Conservation (phyloP, 2,329 filamentous ascomycete species). For the Colletotrichum sp. region DNA sequence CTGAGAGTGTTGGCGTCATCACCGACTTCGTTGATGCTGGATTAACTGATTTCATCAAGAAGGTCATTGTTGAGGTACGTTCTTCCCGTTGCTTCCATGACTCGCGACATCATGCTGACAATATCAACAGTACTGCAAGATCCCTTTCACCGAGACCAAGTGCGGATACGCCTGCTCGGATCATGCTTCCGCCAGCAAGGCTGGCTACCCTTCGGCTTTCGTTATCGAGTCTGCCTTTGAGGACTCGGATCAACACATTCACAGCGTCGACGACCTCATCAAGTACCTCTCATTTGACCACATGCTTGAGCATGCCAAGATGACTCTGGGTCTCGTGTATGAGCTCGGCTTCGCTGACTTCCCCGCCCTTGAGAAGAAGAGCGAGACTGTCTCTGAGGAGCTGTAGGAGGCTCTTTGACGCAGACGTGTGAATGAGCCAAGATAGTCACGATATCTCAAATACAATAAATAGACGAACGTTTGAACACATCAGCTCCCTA, state of each 20-base stretch:
- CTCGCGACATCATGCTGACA: conserved; percentile 24
- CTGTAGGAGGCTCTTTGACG: background rate
- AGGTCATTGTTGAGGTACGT: conserved; percentile 72
- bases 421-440: background rate
- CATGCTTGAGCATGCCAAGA: conserved; percentile 87
- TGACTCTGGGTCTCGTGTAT: conserved; percentile 84
- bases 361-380: conserved; percentile 42
- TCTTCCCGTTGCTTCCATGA: too few relatives aligned
- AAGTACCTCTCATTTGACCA: conserved; percentile 82
- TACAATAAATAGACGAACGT: background rate
- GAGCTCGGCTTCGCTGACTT: conserved; percentile 83
- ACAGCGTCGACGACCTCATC: conserved; percentile 72
- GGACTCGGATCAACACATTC: conserved; percentile 70
- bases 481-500: background rate
- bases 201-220: conserved; percentile 76
- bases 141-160: conserved; percentile 86
- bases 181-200: conserved; percentile 75
- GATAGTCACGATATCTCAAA: background rate
- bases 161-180: conserved; percentile 87
- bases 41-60: conserved; percentile 89
- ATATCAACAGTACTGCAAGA: conserved; percentile 75
- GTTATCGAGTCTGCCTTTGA: conserved; percentile 78
- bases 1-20: conserved; percentile 90
- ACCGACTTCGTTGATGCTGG: conserved; percentile 86
- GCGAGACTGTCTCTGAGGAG: conserved; percentile 20